Conservation (phyloP, 1,139 yeast species). For the Dujonia santamariae region DNA sequence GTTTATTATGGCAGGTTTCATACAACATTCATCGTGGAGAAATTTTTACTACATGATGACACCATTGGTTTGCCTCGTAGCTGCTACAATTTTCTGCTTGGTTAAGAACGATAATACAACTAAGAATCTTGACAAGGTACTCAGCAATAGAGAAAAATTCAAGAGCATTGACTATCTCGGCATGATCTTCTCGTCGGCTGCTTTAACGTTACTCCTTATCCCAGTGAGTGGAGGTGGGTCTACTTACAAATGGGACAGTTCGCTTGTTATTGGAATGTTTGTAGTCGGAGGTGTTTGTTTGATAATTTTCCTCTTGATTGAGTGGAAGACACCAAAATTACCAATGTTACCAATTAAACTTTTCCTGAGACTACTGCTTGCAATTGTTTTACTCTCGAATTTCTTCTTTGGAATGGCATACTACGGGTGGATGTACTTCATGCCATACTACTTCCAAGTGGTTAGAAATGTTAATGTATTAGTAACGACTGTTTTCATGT, state of each 20-base stretch:
- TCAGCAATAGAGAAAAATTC: constrained; percentile 27
- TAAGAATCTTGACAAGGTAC: constrained; percentile 22
- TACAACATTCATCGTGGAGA: constrained; percentile 46
- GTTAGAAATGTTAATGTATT: constrained; percentile 36
- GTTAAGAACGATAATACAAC: constrained; percentile 21
- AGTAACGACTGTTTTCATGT: constrained; percentile 31
- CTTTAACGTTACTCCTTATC: constrained; percentile 42
- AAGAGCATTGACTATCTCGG: constrained; percentile 51
- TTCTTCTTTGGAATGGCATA: constrained; percentile 49
- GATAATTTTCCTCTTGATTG: constrained; percentile 35
- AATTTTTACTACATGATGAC: constrained; percentile 44
- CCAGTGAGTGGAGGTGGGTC: constrained; percentile 55
- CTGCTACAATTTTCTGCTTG: constrained; percentile 21
- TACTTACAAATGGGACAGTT: constrained; percentile 48
- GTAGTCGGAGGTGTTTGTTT: constrained; percentile 42
- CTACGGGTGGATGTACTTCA: constrained; percentile 41
- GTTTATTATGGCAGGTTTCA: constrained; percentile 51
- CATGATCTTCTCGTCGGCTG: constrained; percentile 39
- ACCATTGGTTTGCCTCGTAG: constrained; percentile 33
- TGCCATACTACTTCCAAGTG: constrained; percentile 48
- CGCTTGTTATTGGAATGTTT: constrained; percentile 45
- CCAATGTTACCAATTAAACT: constrained; percentile 54
- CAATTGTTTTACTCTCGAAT: constrained; percentile 37
- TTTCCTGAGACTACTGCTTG: constrained; percentile 31
- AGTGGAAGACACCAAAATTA: constrained; percentile 42